phyloP scores from a whole-genome alignment of 192 early-diverging fungal species.

The Coemansia pectinata region DNA sequence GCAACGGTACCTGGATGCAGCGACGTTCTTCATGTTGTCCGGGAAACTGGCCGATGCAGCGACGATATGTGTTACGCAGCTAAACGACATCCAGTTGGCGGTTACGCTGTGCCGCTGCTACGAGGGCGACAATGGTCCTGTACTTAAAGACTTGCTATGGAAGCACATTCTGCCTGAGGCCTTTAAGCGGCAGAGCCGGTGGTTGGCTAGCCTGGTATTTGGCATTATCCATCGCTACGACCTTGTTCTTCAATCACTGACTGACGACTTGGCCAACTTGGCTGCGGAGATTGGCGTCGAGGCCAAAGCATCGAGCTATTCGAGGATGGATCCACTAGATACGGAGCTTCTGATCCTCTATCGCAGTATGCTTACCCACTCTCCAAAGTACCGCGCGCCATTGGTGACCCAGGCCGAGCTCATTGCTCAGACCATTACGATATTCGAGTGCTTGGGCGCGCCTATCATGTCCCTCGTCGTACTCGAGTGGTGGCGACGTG shows the following conservation, averaged over 20 bases:
- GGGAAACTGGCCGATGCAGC: slow-evolving; percentile 88
- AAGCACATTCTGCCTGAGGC: slow-evolving; percentile 43
- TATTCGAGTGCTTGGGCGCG: slow-evolving; percentile 53
- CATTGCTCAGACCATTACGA: slow-evolving; percentile 52
- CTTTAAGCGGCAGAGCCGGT: slow-evolving; percentile 37
- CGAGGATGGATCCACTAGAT: slow-evolving; percentile 44
- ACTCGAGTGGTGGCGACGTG: slow-evolving; percentile 53
- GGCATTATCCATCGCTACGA: slow-evolving; percentile 44
- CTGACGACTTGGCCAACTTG: slow-evolving; percentile 34
- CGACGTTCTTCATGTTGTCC: slow-evolving; percentile 92
- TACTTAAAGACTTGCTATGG: slow-evolving; percentile 42
- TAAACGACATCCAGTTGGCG: slow-evolving; percentile 91
- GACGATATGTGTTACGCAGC: slow-evolving; percentile 87
- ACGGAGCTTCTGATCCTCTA: slow-evolving; percentile 52
- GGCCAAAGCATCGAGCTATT: slow-evolving; percentile 23
- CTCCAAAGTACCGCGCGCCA: slow-evolving; percentile 44
- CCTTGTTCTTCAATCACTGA: slow-evolving; percentile 39
- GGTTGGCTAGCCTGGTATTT: slow-evolving; percentile 51
- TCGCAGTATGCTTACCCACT: slow-evolving; percentile 46
- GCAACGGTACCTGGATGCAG: slow-evolving; percentile 92
- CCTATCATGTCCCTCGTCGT: slow-evolving; percentile 55
- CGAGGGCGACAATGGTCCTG: slow-evolving; percentile 70
- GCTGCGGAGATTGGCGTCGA: slow-evolving; percentile 33
- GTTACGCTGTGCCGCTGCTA: slow-evolving; percentile 88
- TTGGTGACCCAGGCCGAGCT: slow-evolving; percentile 45